Evolutionary conservation across 805 yeast genomes (phyloP).

Genomic region (Kodamaea fukazawae): DNA sequence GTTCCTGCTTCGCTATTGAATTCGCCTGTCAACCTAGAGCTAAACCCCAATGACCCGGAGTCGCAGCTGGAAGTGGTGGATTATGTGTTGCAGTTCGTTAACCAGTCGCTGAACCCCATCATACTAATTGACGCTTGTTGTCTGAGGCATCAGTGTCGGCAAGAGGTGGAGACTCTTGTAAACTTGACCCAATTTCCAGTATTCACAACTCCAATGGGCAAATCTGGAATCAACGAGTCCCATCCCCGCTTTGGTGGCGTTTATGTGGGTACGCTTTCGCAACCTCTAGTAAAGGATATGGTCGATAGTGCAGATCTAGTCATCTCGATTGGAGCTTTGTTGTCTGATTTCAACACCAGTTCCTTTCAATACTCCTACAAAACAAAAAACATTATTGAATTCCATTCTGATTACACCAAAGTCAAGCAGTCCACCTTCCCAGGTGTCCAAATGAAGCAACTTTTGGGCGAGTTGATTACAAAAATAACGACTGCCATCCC

Average conservation of each 20-base stretch:
- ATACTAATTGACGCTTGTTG: conserved; percentile 22
- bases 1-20: conserved; percentile 12
- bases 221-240: conserved; percentile 21
- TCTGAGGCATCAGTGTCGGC: conserved; percentile 18
- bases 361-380: conserved; percentile 20
- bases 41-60: conserved; percentile 14
- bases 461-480: conserved; percentile 13
- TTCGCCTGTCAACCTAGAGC: conserved; percentile 13
- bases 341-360: conserved; percentile 24
- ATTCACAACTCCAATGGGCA: conserved; percentile 24
- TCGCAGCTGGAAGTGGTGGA: conserved; percentile 15
- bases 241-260: conserved; percentile 21
- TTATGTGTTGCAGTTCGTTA: conserved; percentile 5
- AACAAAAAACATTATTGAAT: conserved; percentile 22
- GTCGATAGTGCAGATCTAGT: conserved; percentile 23
- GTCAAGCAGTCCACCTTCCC: conserved; percentile 17
- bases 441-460: conserved; percentile 20
- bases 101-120: conserved; percentile 17
- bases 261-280: conserved; percentile 23
- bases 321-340: conserved; percentile 22
- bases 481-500: conserved; percentile 3
- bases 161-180: conserved; percentile 18
- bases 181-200: conserved; percentile 18
- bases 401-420: conserved; percentile 22
- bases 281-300: conserved; percentile 19